Evolutionary conservation across 345 rosid species (phyloP).

Genomic region (Eucalyptus cloeziana): DNA sequence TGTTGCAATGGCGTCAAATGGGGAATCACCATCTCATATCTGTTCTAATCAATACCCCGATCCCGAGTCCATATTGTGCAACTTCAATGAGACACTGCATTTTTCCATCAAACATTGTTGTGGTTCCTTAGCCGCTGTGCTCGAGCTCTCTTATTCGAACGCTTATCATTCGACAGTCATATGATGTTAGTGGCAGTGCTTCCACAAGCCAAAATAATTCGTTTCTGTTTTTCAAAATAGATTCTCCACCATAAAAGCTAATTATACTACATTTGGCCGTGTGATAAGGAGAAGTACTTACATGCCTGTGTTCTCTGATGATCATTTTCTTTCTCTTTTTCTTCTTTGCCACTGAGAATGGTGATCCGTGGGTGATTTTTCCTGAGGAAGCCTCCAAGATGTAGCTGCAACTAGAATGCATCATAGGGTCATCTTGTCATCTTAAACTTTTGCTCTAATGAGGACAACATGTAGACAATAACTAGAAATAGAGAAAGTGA

Average conservation of each 20-base stretch:
- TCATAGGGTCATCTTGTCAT: background rate
- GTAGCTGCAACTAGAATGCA: background rate
- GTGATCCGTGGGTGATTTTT: background rate
- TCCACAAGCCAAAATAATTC: background rate
- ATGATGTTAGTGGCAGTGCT: background rate
- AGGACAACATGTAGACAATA: background rate
- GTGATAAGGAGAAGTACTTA: background rate
- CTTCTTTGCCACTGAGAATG: background rate
- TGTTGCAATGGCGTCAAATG: background rate
- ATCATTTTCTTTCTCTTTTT: background rate
- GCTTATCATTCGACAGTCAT: background rate
- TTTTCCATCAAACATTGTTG: background rate
- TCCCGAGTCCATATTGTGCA: background rate
- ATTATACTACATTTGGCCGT: background rate
- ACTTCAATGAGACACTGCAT: background rate
- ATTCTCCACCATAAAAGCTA: background rate
- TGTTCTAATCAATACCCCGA: background rate
- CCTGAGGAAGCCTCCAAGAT: background rate
- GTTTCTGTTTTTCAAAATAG: background rate
- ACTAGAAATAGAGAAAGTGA: background rate
- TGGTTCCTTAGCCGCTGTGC: background rate
- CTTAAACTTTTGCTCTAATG: background rate
- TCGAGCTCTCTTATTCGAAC: background rate
- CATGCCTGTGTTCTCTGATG: too few relatives aligned
- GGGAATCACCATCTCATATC: background rate